Evolutionary conservation across 345 rosid genomes (phyloP).

Genomic region (Euphorbia lathyris): DNA sequence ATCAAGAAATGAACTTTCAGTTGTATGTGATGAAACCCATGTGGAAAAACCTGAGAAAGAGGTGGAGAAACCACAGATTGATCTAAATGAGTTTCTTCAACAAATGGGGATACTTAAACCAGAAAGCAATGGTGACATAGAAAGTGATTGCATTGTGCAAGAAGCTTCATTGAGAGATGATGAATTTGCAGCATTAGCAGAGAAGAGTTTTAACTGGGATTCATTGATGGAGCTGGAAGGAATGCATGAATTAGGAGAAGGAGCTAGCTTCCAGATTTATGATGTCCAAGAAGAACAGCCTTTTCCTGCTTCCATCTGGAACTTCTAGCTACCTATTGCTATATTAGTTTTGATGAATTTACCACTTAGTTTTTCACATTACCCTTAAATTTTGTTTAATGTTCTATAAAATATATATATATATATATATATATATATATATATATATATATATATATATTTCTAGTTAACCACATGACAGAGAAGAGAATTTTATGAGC

Average conservation of each 20-base stretch:
- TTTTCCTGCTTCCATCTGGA: slow-evolving; percentile 64
- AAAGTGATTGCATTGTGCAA: slow-evolving; percentile 15
- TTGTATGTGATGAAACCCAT: slow-evolving; percentile 15
- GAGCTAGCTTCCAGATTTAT: slow-evolving; percentile 40
- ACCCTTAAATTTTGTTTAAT: neutral
- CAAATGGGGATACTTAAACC: slow-evolving; percentile 70
- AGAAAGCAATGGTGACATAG: slow-evolving; percentile 13
- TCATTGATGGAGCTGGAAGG: slow-evolving; percentile 56
- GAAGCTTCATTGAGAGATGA: slow-evolving; percentile 39
- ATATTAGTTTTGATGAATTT: too few relatives aligned
- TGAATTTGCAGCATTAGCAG: slow-evolving; percentile 27
- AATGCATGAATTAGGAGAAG: slow-evolving; percentile 24
- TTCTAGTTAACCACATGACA: neutral
- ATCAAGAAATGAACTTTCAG: neutral
- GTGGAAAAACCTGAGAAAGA: slow-evolving; percentile 32
- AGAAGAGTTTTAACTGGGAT: slow-evolving; percentile 70
- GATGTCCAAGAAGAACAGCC: slow-evolving; percentile 52
- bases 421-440: too few relatives aligned
- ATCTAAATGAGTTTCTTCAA: slow-evolving; percentile 87
- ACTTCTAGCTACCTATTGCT: slow-evolving; percentile 36
- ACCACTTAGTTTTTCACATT: too few relatives aligned
- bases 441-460: too few relatives aligned
- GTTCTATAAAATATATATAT: too few relatives aligned
- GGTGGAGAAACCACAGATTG: slow-evolving; percentile 71
- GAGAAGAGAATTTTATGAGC: neutral